A percentile compares a stretch with the other conserved stretches of the same genome.
phyloP scores from a whole-genome alignment of 495 filamentous ascomycete genomes.

The Penicillium desertorum region DNA sequence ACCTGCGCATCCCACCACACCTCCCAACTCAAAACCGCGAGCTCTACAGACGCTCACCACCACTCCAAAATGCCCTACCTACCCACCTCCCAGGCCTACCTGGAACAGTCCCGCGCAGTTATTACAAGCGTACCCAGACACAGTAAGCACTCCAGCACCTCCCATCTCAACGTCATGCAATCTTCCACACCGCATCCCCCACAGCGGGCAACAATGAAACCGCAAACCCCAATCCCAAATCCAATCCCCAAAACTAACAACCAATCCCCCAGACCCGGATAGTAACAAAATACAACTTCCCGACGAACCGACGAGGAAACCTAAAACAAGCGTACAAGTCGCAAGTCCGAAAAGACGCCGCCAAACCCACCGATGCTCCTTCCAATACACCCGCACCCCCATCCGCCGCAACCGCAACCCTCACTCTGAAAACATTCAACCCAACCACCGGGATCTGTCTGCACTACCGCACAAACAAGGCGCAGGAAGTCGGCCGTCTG shows the following conservation, averaged over 20 bases:
- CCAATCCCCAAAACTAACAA: conserved; percentile 6
- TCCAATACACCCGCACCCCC: conserved; percentile 46
- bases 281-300: conserved; percentile 80
- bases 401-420: conserved; percentile 53
- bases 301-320: conserved; percentile 41
- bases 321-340: conserved; percentile 27
- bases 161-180: neutral
- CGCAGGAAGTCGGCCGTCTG: conserved; percentile 82
- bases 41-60: conserved; percentile 20
- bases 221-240: conserved; percentile 1
- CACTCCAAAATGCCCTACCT: conserved; percentile 57
- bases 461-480: conserved; percentile 88
- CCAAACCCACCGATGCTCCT: conserved; percentile 21
- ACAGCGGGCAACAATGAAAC: conserved; percentile 1
- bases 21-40: conserved; percentile 9
- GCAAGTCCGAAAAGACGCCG: conserved; percentile 12
- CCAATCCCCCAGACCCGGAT: conserved; percentile 62
- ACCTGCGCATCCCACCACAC: conserved; percentile 3
- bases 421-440: conserved; percentile 89
- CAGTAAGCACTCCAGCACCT: conserved; percentile 43
- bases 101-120: conserved; percentile 63
- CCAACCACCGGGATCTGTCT: conserved; percentile 75
- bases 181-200: neutral
- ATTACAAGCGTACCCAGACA: conserved; percentile 62
- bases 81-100: conserved; percentile 58